These are phyloP conservation scores for Psilocybe cyanescens DNA, from an alignment of 768 basidiomycete species.

Conservation along the genomic window DNA sequence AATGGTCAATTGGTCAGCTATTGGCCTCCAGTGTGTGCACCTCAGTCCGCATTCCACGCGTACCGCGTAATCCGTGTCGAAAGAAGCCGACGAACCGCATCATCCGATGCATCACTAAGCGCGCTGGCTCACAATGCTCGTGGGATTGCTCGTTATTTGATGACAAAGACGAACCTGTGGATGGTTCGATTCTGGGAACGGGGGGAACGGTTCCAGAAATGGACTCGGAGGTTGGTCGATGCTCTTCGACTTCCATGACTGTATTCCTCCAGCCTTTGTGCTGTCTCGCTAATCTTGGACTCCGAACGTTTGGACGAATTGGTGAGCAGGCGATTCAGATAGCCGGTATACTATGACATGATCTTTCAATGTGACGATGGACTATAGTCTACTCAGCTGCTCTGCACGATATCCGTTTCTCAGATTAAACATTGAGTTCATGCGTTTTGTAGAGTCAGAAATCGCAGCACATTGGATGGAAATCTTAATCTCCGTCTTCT, in stretches of 20 bases:
- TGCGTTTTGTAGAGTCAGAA: not conserved
- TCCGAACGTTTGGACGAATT: not conserved
- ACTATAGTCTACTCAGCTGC: too few species aligned
- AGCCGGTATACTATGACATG: not conserved
- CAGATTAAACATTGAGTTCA: too few species aligned
- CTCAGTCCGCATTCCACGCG: not conserved
- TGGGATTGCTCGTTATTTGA: not conserved
- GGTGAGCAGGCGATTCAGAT: not conserved
- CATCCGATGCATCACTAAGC: not conserved
- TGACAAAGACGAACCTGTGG: not conserved
- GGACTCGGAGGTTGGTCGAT: not conserved
- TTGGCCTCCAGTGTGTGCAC: not conserved
- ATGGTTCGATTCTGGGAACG: not conserved
- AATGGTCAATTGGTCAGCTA: not conserved
- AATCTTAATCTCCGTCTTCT: conserved; percentile 2
- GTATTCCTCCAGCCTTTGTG: not conserved
- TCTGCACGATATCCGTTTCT: too few species aligned
- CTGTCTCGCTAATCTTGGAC: not conserved
- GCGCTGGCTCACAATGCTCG: not conserved
- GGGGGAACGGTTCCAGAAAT: not conserved
- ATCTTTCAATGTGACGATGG: too few species aligned
- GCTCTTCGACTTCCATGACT: not conserved
- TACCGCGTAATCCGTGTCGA: not conserved
- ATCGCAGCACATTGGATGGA: not conserved
- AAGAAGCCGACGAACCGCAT: not conserved